phyloP scores from a whole-genome alignment of 1,139 yeast genomes.

The Suhomyces panamericanus region DNA sequence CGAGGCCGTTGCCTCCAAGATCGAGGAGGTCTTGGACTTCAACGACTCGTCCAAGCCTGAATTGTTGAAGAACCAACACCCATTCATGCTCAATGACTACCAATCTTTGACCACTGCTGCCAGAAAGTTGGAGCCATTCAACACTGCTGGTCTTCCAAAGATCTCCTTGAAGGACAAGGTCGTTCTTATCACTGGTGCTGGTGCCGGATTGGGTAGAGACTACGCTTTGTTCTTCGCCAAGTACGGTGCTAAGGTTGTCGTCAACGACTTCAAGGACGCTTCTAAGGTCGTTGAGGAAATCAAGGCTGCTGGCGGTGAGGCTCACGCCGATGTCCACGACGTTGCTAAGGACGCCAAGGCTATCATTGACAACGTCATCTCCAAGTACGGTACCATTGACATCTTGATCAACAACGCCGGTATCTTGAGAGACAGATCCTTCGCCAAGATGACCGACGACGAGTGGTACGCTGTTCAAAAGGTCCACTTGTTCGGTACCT shows the following conservation, averaged over 20 bases:
- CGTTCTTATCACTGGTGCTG: conserved; percentile 93
- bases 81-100: conserved; percentile 63
- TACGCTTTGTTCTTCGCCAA: conserved; percentile 84
- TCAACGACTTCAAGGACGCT: conserved; percentile 86
- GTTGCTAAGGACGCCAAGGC: conserved; percentile 76
- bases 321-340: conserved; percentile 81
- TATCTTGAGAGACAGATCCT: conserved; percentile 86
- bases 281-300: conserved; percentile 75
- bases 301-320: conserved; percentile 72
- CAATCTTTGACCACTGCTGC: conserved; percentile 55
- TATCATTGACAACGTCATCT: conserved; percentile 77
- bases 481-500: conserved; percentile 84
- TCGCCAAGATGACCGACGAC: conserved; percentile 76
- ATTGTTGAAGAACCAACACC: conserved; percentile 61
- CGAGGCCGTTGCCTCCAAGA: conserved; percentile 74
- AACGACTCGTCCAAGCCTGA: conserved; percentile 53
- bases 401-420: conserved; percentile 92
- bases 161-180: conserved; percentile 76
- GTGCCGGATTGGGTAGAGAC: conserved; percentile 91
- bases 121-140: conserved; percentile 53
- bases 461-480: conserved; percentile 83
- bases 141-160: conserved; percentile 49
- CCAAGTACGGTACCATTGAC: conserved; percentile 81
- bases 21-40: conserved; percentile 65
- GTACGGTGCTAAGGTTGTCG: conserved; percentile 94